Evolutionary conservation across 192 early-diverging fungal species (phyloP).

Genomic region (Umbelopsis vinacea): DNA sequence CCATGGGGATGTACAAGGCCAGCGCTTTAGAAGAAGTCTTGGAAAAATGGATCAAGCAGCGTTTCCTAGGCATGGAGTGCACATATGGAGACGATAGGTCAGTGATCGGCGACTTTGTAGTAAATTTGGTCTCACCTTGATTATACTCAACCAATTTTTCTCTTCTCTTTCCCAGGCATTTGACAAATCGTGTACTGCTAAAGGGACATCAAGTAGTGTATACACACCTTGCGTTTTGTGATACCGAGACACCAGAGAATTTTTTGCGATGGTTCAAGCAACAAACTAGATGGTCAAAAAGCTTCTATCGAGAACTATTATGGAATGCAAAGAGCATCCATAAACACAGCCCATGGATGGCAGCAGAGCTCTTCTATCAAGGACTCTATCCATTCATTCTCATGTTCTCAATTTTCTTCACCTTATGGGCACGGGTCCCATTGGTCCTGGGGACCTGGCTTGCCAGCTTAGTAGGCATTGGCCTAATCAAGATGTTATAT

Average conservation of each 20-base stretch:
- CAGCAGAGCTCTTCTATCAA: constrained; percentile 62
- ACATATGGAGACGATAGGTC: constrained; percentile 68
- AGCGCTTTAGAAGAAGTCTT: constrained; percentile 51
- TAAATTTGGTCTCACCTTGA: neutral
- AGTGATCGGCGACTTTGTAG: neutral
- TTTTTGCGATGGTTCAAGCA: constrained; percentile 67
- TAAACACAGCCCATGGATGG: constrained; percentile 65
- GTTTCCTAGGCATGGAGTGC: constrained; percentile 60
- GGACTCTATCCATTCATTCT: constrained; percentile 65
- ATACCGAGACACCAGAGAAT: constrained; percentile 59
- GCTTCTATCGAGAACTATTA: constrained; percentile 62
- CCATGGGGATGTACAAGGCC: constrained; percentile 63
- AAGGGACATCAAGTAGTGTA: constrained; percentile 57
- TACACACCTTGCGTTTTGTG: constrained; percentile 61
- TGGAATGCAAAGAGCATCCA: constrained; percentile 53
- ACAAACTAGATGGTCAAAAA: constrained; percentile 69
- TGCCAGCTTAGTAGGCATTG: constrained; percentile 48
- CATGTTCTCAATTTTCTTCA: constrained; percentile 51
- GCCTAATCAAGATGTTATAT: constrained; percentile 51
- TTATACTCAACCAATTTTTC: neutral
- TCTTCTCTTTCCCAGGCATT: constrained; percentile 35
- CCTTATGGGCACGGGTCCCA: constrained; percentile 34
- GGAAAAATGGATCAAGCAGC: constrained; percentile 60
- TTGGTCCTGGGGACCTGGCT: constrained; percentile 52
- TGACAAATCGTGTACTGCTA: constrained; percentile 58